Base-by-base conservation (phyloP, 768 basidiomycete species). In the Russula virescens region DNA sequence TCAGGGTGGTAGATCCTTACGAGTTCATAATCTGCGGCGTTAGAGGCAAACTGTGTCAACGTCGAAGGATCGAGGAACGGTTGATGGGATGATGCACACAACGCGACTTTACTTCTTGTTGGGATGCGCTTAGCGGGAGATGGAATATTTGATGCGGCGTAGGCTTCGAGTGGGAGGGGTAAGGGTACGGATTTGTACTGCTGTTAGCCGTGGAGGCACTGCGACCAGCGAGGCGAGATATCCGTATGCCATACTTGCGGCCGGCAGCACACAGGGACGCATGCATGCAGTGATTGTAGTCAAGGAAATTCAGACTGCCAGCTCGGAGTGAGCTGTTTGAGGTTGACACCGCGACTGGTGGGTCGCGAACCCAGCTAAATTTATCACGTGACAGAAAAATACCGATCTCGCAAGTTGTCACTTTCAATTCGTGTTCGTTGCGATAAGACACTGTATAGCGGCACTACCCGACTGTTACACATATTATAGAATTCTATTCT, bases 1-100 rank as follows among this genome's bases (percentile, higher is more conserved):
- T 91, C 89, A 3, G 89, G 89, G 71, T 91, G 89, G 72, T 91
- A 89, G 61, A 89, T 78, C 45, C 85, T 79, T 35, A 91, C 89
- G 49, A 91, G 87, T 65, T 90, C 89, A 69, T 84, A 89, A 72
- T 91, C 89, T 91, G 66, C 28, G 23, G n/a, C 19, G 35, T 28
- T 34, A 38, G 26, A 50, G 21, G 28, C 9, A 45, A 10, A 10
- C 4, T 42, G 14, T 7, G 40, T 58, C 43, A 62, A 56, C 42
- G 45, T 47, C 42, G 13, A n/a, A 46, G 38, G 51, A 57, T 23
- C 64, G 67, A n/a, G 68, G 69, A 55, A 47, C 9, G 26, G 47
- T 26, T 25, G 40, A 68, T 48, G 34, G 40, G 42, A 49, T 25
- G 50, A 47, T 46, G 68, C 76, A 58, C 28, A 78, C 77, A 78